Conservation (phyloP, 768 basidiomycete genomes). For the Boletus barrowsii region DNA sequence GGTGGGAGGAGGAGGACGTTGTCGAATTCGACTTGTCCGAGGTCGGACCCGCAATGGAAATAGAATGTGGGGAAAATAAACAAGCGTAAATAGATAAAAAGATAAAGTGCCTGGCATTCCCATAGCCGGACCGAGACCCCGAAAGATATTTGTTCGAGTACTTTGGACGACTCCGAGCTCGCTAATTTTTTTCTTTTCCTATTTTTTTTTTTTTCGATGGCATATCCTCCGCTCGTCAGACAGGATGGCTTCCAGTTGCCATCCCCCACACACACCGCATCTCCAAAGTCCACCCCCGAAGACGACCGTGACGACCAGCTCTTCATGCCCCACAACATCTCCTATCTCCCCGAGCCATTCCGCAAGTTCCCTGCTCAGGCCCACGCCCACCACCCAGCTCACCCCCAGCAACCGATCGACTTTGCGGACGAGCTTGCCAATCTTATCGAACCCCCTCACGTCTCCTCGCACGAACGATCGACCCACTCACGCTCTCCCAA, state of each 20-base stretch:
- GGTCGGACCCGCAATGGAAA: constrained; percentile 7
- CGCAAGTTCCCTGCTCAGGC: constrained; percentile 44
- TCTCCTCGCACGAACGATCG: constrained; percentile 40
- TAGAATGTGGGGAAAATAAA: constrained; percentile 25
- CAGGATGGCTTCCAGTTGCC: constrained; percentile 75
- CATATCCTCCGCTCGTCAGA: constrained; percentile 41
- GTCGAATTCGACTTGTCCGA: no score
- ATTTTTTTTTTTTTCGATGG: constrained; percentile 12
- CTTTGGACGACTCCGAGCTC: background rate
- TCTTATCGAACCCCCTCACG: constrained; percentile 44
- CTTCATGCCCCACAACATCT: constrained; percentile 44
- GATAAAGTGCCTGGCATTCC: constrained; percentile 23
- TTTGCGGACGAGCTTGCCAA: constrained; percentile 67
- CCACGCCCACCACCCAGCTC: constrained; percentile 14
- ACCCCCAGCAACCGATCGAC: constrained; percentile 39
- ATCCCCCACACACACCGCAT: constrained; percentile 37
- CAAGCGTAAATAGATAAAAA: constrained; percentile 6
- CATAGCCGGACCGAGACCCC: constrained; percentile 35
- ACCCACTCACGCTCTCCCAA: constrained; percentile 41
- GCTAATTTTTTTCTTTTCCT: background rate
- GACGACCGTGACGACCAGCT: constrained; percentile 31
- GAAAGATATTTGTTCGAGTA: constrained; percentile 17
- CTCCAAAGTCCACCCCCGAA: constrained; percentile 28
- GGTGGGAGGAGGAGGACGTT: background rate
- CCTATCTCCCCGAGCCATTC: constrained; percentile 53